Percentiles rank a stretch among this genome's conserved stretches.
These are phyloP conservation scores for Clarkia xantiana DNA, from an alignment of 345 rosid genomes.

Conservation along the genomic window DNA sequence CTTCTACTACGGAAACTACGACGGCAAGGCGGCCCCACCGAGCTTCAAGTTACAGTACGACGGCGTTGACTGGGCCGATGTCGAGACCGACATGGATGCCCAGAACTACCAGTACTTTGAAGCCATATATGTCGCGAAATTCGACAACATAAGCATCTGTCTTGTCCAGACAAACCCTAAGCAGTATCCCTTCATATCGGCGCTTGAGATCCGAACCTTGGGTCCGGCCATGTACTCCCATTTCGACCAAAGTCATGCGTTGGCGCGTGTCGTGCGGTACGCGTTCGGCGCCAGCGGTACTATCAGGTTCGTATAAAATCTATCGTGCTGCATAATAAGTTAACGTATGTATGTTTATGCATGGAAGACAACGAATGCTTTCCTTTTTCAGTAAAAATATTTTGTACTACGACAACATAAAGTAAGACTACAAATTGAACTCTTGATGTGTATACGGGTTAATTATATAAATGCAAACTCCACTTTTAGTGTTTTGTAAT, in stretches of 20 bases:
- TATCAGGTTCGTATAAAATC: conserved; percentile 1
- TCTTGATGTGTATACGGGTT: too few species aligned
- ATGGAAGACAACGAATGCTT: too few species aligned
- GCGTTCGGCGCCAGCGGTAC: conserved; percentile 4
- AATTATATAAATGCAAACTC: too few species aligned
- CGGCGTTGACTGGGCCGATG: conserved; percentile 14
- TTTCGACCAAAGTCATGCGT: conserved; percentile 4
- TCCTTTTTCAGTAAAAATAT: too few species aligned
- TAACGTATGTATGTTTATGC: too few species aligned
- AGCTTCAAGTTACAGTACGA: conserved; percentile 14
- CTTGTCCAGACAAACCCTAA: conserved; percentile 14
- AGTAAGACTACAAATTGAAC: too few species aligned
- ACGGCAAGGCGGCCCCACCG: conserved; percentile 12
- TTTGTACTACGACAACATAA: too few species aligned
- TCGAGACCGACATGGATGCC: conserved; percentile 5
- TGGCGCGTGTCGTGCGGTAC: neutral
- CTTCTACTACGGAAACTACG: conserved; percentile 21
- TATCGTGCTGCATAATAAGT: too few species aligned
- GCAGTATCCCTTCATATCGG: conserved; percentile 20
- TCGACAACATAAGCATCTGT: conserved; percentile 10
- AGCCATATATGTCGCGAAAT: conserved; percentile 4
- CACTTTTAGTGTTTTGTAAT: too few species aligned
- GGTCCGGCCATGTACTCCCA: conserved; percentile 7
- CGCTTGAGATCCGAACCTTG: conserved; percentile 14
- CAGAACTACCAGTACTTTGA: conserved; percentile 6